Evolutionary conservation across 805 yeast genomes (phyloP).

Genomic region (Candida boidinii): DNA sequence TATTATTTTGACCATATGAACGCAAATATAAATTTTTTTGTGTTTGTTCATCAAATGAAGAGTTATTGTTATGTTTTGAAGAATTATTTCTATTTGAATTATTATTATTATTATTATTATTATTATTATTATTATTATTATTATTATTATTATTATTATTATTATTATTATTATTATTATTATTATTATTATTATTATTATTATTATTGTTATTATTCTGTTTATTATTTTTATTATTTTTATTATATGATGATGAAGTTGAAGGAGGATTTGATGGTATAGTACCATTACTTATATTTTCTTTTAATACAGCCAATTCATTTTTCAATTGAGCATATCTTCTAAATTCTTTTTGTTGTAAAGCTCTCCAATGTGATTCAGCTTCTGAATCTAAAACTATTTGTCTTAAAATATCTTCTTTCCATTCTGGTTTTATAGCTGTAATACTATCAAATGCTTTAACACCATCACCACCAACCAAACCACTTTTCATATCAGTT

Average conservation of each 20-base stretch:
- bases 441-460: constrained; percentile 13
- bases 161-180: neutral
- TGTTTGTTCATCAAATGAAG: constrained; percentile 29
- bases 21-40: too few species aligned
- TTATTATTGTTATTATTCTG: neutral
- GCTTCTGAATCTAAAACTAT: constrained; percentile 23
- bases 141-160: neutral
- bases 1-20: too few species aligned
- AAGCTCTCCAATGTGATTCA: constrained; percentile 31
- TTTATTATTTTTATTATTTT: too few species aligned
- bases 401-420: constrained; percentile 19
- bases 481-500: constrained; percentile 21
- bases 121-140: neutral
- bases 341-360: constrained; percentile 27
- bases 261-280: too few species aligned
- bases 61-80: constrained; percentile 17
- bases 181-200: neutral
- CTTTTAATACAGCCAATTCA: constrained; percentile 10
- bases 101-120: neutral
- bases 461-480: constrained; percentile 19
- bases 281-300: constrained; percentile 4
- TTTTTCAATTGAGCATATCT: constrained; percentile 19
- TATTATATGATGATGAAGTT: too few species aligned
- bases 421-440: constrained; percentile 23
- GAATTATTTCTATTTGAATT: neutral